Evolutionary conservation across 1,284 basidiomycete genomes (phyloP).

Genomic region (Ceratobasidium sp.): DNA sequence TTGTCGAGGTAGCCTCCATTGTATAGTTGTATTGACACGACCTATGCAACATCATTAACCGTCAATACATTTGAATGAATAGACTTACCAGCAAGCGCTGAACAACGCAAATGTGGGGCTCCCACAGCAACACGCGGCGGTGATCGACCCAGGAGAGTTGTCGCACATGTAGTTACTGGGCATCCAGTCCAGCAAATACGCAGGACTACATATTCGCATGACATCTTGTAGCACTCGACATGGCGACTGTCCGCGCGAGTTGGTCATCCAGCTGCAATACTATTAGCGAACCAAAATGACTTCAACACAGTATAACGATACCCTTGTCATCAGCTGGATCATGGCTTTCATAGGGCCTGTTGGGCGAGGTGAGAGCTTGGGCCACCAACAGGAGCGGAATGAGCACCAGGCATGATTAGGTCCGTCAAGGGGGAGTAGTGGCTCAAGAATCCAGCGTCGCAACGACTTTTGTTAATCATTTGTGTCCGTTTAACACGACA

Average conservation of each 20-base stretch:
- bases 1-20: conserved; percentile 23
- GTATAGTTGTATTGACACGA: conserved; percentile 36
- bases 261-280: conserved; percentile 24
- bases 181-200: conserved; percentile 4
- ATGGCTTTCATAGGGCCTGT: conserved; percentile 21
- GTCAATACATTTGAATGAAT: background rate
- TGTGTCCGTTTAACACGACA: too few species aligned
- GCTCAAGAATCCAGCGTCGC: background rate
- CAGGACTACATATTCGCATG: conserved; percentile 21
- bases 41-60: conserved; percentile 1
- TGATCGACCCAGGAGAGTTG: background rate
- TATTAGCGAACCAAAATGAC: conserved; percentile 7
- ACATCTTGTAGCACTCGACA: conserved; percentile 17
- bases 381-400: conserved; percentile 23
- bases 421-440: conserved; percentile 1
- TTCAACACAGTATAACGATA: background rate
- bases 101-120: conserved; percentile 33
- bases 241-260: conserved; percentile 7
- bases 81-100: conserved; percentile 26
- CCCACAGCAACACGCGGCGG: conserved; percentile 26
- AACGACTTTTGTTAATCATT: background rate
- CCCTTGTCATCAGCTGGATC: conserved; percentile 31
- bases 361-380: conserved; percentile 19
- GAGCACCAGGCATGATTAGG: conserved; percentile 8
- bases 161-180: conserved; percentile 23